phyloP scores from a whole-genome alignment of 352 stramenopile species.

The Globisporangium parvum region DNA sequence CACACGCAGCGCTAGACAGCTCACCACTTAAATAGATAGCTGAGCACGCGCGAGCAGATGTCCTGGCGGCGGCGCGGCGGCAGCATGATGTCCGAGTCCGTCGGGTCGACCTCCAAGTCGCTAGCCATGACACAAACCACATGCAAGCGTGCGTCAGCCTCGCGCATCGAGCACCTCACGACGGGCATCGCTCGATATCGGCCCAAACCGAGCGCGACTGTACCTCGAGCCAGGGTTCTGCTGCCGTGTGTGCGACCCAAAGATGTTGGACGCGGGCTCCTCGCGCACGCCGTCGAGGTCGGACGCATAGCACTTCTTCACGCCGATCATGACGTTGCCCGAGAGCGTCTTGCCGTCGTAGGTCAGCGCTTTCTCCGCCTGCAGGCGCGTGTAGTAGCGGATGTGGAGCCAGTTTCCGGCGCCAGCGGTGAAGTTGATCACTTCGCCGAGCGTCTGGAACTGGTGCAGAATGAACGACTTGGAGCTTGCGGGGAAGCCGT shows the following conservation, averaged over 20 bases:
- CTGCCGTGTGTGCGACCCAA: slow-evolving; percentile 31
- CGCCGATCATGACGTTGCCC: slow-evolving; percentile 72
- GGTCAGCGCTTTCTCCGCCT: slow-evolving; percentile 75
- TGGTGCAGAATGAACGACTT: slow-evolving; percentile 66
- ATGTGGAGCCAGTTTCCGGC: slow-evolving; percentile 77
- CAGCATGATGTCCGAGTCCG: slow-evolving; percentile 79
- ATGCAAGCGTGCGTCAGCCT: background rate
- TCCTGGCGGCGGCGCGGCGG: slow-evolving; percentile 59
- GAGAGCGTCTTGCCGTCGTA: slow-evolving; percentile 58
- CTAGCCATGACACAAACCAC: slow-evolving; percentile 10
- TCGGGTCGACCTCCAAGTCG: slow-evolving; percentile 70
- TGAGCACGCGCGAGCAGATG: slow-evolving; percentile 75
- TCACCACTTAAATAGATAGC: slow-evolving; percentile 86
- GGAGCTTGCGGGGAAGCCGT: slow-evolving; percentile 58
- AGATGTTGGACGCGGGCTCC: slow-evolving; percentile 50
- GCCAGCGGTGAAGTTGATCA: slow-evolving; percentile 61
- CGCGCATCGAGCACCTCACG: no score
- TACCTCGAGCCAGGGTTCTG: slow-evolving; percentile 37
- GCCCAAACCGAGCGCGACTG: background rate
- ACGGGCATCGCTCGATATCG: no score
- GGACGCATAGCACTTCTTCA: slow-evolving; percentile 71
- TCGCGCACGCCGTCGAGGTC: slow-evolving; percentile 58
- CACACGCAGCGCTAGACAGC: background rate
- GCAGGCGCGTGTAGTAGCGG: slow-evolving; percentile 69
- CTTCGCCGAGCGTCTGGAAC: slow-evolving; percentile 71